Conservation (phyloP, 257 asterid genomes). For the Striga asiatica region DNA sequence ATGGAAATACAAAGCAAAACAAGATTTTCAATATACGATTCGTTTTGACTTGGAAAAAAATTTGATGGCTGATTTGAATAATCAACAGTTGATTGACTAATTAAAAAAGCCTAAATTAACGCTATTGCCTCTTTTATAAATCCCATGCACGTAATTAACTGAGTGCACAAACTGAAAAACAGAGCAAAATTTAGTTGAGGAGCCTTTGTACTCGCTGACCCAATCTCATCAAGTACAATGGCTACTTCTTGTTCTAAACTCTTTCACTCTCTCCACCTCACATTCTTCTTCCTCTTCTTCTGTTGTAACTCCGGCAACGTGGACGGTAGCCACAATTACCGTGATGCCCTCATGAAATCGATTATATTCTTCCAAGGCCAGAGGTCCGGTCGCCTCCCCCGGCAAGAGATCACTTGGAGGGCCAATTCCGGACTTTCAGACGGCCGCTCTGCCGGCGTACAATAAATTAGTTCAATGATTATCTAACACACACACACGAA, state of each 20-base stretch:
- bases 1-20: no score
- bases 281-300: constrained; percentile 9
- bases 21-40: no score
- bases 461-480: background rate
- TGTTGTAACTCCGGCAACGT: constrained; percentile 4
- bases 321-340: constrained; percentile 34
- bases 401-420: constrained; percentile 52
- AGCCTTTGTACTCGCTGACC: no score
- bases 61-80: no score
- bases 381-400: constrained; percentile 64
- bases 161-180: no score
- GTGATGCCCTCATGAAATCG: constrained; percentile 78
- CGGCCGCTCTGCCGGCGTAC: constrained; percentile 48
- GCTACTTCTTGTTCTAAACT: background rate
- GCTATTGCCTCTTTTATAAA: background rate
- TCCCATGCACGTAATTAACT: background rate
- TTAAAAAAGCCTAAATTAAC: background rate
- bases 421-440: constrained; percentile 56
- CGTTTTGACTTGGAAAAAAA: no score
- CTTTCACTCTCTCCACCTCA: constrained; percentile 5
- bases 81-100: background rate
- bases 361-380: constrained; percentile 81
- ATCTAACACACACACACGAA: no score
- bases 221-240: background rate
- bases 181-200: no score